Percentiles rank a stretch among this genome's conserved stretches.
phyloP scores from a whole-genome alignment of 2,329 filamentous ascomycete genomes.

The Metarhizium album region DNA sequence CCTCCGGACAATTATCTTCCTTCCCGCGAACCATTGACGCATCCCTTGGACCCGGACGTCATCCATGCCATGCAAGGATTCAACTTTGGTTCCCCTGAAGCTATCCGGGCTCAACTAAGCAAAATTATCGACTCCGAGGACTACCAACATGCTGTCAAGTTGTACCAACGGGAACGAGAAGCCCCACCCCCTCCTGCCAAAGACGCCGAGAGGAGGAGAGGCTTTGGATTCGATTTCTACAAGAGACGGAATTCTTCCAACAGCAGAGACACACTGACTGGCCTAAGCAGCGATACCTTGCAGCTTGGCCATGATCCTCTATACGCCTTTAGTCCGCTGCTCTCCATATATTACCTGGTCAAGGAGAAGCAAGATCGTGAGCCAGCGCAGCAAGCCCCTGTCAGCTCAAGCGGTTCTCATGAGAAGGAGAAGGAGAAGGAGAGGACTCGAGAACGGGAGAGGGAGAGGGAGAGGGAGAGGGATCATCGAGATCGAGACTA shows the following conservation, averaged over 20 bases:
- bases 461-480: constrained; percentile 13
- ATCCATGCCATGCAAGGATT: constrained; percentile 95
- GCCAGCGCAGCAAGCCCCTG: constrained; percentile 33
- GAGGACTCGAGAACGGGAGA: constrained; percentile 8
- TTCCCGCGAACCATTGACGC: constrained; percentile 67
- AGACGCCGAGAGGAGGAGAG: constrained; percentile 71
- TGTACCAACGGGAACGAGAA: constrained; percentile 57
- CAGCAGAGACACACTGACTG: constrained; percentile 76
- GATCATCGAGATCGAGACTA: constrained; percentile 12
- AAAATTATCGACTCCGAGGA: constrained; percentile 88
- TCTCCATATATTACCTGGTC: constrained; percentile 95
- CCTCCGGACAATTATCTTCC: constrained; percentile 87
- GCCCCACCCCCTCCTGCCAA: constrained; percentile 42
- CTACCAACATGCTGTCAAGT: constrained; percentile 74
- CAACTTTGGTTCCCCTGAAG: constrained; percentile 83
- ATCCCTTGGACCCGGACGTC: constrained; percentile 74
- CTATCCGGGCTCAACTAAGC: constrained; percentile 70
- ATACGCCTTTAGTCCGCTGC: constrained; percentile 83
- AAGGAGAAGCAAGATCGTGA: constrained; percentile 87
- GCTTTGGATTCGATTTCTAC: constrained; percentile 91
- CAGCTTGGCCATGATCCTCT: constrained; percentile 75
- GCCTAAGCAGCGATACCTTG: constrained; percentile 77
- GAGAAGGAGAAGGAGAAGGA: constrained; percentile 24
- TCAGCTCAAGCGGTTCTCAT: constrained; percentile 29
- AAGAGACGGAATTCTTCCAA: constrained; percentile 82